Evolutionary conservation across 2,329 filamentous ascomycete genomes (phyloP).

Genomic region (Neofusicoccum sp.): DNA sequence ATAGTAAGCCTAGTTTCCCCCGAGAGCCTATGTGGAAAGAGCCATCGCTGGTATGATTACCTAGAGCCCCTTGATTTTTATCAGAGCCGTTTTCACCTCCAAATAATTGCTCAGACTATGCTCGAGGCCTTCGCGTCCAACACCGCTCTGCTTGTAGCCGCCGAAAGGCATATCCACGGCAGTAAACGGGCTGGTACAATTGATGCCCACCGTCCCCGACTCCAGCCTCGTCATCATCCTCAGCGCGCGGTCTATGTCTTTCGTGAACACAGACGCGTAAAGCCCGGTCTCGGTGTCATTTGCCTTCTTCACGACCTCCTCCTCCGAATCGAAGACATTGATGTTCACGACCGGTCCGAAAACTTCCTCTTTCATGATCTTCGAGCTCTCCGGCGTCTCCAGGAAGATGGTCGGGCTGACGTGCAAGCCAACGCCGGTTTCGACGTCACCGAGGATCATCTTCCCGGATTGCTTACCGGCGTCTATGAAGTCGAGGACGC

Average conservation of each 20-base stretch:
- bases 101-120: conserved; percentile 36
- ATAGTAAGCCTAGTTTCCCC: too few species aligned
- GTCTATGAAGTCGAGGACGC: conserved; percentile 29
- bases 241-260: conserved; percentile 40
- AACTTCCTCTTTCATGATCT: conserved; percentile 40
- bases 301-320: conserved; percentile 38
- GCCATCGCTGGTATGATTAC: too few species aligned
- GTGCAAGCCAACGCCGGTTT: conserved; percentile 32
- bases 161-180: conserved; percentile 45
- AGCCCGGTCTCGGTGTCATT: conserved; percentile 44
- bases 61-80: conserved; percentile 26
- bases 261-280: conserved; percentile 42
- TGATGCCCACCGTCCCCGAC: conserved; percentile 44
- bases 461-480: conserved; percentile 46
- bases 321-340: conserved; percentile 39
- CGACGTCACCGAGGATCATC: conserved; percentile 34
- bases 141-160: conserved; percentile 43
- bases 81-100: conserved; percentile 39
- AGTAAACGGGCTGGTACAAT: conserved; percentile 40
- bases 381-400: conserved; percentile 45
- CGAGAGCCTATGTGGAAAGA: too few species aligned
- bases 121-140: conserved; percentile 38
- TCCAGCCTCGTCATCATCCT: conserved; percentile 45
- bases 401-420: conserved; percentile 50
- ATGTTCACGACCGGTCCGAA: conserved; percentile 44